phyloP scores from a whole-genome alignment of 495 filamentous ascomycete species.

The Oleoguttula mirabilis region DNA sequence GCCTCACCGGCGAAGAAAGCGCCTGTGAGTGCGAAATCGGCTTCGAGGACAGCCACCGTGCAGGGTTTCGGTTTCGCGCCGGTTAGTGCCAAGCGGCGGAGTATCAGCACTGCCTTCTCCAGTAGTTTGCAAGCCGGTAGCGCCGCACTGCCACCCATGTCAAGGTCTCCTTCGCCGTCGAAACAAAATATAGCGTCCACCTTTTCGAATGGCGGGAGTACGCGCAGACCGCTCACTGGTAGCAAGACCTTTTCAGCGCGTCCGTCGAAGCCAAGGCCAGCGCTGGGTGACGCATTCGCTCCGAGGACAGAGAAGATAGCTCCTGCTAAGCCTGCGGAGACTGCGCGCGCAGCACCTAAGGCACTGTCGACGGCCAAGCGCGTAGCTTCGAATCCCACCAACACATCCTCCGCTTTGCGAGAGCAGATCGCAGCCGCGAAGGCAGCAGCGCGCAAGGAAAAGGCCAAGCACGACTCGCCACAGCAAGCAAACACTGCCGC shows the following conservation, averaged over 20 bases:
- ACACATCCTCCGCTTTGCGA: slow-evolving; percentile 68
- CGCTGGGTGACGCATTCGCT: slow-evolving; percentile 41
- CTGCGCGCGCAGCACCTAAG: too few species aligned
- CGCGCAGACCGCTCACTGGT: slow-evolving; percentile 28
- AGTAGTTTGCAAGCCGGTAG: too few species aligned
- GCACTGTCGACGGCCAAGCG: too few species aligned
- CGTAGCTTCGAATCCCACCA: slow-evolving; percentile 27
- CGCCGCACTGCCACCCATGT: too few species aligned
- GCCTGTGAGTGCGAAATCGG: slow-evolving; percentile 11
- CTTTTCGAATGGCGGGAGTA: too few species aligned
- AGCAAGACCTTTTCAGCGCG: slow-evolving; percentile 41
- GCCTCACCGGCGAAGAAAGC: slow-evolving; percentile 24
- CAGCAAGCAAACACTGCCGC: slow-evolving; percentile 35
- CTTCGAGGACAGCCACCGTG: neutral
- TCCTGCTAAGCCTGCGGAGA: too few species aligned
- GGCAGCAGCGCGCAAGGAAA: slow-evolving; percentile 58
- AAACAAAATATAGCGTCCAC: too few species aligned
- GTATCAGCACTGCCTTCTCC: slow-evolving; percentile 26
- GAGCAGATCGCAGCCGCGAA: slow-evolving; percentile 92
- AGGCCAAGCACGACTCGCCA: slow-evolving; percentile 25
- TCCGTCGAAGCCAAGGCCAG: slow-evolving; percentile 42
- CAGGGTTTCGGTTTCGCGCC: slow-evolving; percentile 10
- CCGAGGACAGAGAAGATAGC: too few species aligned
- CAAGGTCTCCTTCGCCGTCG: too few species aligned
- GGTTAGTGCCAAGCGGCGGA: slow-evolving; percentile 3